phyloP scores from a whole-genome alignment of 345 rosid species.

The Camelina neglecta region DNA sequence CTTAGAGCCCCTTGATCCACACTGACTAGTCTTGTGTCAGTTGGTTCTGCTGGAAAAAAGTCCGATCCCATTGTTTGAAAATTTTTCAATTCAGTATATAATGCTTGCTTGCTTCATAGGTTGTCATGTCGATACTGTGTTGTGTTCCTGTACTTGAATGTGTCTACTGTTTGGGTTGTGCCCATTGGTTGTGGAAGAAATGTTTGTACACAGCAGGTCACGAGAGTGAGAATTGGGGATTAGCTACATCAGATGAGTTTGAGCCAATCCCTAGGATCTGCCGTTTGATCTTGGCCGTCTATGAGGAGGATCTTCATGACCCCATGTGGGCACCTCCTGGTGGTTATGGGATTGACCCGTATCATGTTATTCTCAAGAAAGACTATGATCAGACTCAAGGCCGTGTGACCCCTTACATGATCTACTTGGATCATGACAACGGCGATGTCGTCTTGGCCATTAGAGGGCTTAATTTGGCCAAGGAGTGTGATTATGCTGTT shows the following conservation, averaged over 20 bases:
- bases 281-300: constrained; percentile 69
- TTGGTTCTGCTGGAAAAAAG: constrained; percentile 12
- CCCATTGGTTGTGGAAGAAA: constrained; percentile 88
- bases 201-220: constrained; percentile 88
- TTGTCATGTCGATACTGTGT: constrained; percentile 78
- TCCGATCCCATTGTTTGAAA: constrained; percentile 17
- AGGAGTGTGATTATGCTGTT: constrained; percentile 84
- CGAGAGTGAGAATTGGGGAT: constrained; percentile 89
- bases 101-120: constrained; percentile 53
- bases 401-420: constrained; percentile 73
- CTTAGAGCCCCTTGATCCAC: constrained; percentile 15
- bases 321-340: constrained; percentile 78
- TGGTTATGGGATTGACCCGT: constrained; percentile 80
- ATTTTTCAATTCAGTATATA: constrained; percentile 4
- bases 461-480: constrained; percentile 86
- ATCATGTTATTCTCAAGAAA: constrained; percentile 64
- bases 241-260: constrained; percentile 76
- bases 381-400: constrained; percentile 72
- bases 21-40: constrained; percentile 27
- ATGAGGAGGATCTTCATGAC: constrained; percentile 76
- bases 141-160: constrained; percentile 85
- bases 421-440: constrained; percentile 77
- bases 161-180: constrained; percentile 87
- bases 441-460: constrained; percentile 67
- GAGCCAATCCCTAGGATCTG: constrained; percentile 81